Base-by-base conservation (phyloP, 1,284 basidiomycete genomes). In the Ganoderma sinense region DNA sequence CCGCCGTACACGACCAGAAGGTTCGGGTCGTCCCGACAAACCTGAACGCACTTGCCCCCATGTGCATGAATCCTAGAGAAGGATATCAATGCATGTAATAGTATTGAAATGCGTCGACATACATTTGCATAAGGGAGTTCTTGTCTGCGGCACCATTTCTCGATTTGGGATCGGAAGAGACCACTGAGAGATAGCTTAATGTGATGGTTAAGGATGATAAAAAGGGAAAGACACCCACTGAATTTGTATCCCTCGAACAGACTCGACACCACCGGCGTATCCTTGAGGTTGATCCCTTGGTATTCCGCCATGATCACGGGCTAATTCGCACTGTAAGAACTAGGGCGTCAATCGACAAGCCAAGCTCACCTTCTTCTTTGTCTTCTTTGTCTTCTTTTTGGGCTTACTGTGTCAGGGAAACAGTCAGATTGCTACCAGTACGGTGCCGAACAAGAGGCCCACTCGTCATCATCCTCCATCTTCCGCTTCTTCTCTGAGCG, bases 171-270 rank as follows among this genome's bases (percentile, higher is more conserved):
- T 95, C 93, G 8, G 93, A 91, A 55, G 91, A 86, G 7, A 97
- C 91, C 78, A 93, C 94, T 95, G 71, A 26, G 18, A 4, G 29
- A 11, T 40, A 40, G 11, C 33, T 20, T 65, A 62, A 68, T 62
- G 23, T 41, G 48, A 29, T 45, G 2, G 39, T 31, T 4, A 39
- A 29, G 40, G n/a, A 4, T 31, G 20, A 65, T 6, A n/a, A n/a
- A n/a, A n/a, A n/a, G n/a, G n/a, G n/a, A n/a, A n/a, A 16, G 18
- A 3, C 7, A 84, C 92, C 76, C 68, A 96, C 96, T 90, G 78
- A 97, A 97, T 53, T 87, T 92, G 79, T 91, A 84, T 29, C 86
- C 91, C 13, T 89, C 83, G 74, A 98, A 96, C 20, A 97, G 80
- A 51, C 89, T 79, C 13, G 87, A 89, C 72, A 90, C 84, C 1